Evolutionary conservation across 1,139 yeast genomes (phyloP).

Genomic region (Zygosaccharomyces sapae): DNA sequence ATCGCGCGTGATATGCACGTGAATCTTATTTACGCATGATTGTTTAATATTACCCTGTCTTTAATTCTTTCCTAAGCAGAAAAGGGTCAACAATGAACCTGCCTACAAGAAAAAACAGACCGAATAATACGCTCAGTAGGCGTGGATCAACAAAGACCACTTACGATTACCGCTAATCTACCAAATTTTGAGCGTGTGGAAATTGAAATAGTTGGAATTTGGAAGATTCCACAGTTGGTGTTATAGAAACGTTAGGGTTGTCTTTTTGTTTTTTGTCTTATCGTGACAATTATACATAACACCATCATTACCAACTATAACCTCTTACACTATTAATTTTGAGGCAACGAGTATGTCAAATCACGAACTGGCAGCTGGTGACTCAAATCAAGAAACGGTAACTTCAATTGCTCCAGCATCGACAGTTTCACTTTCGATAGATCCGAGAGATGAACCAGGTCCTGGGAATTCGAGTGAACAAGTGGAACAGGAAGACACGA

Average conservation of each 20-base stretch:
- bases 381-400: slow-evolving; percentile 14
- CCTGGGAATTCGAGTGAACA: slow-evolving; percentile 1
- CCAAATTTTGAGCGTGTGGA: too few relatives aligned
- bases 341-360: slow-evolving; percentile 11
- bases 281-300: neutral
- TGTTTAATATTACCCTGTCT: neutral
- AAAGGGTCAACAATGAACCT: slow-evolving; percentile 2
- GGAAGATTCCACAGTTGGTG: too few relatives aligned
- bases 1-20: too few relatives aligned
- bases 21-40: too few relatives aligned
- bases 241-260: too few relatives aligned
- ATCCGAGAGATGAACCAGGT: slow-evolving; percentile 4
- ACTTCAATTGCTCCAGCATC: slow-evolving; percentile 18
- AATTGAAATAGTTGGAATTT: too few relatives aligned
- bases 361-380: slow-evolving; percentile 8
- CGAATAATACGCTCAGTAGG: neutral
- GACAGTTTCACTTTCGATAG: slow-evolving; percentile 10
- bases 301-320: neutral
- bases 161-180: too few relatives aligned
- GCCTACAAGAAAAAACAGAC: neutral
- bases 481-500: slow-evolving; percentile 7
- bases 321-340: slow-evolving; percentile 1
- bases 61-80: neutral
- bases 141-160: slow-evolving; percentile 1
- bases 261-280: too few relatives aligned